A percentile compares a stretch with the other conserved stretches of the same genome.
Conservation (phyloP, 257 asterid genomes). For the Paulownia fortunei region DNA sequence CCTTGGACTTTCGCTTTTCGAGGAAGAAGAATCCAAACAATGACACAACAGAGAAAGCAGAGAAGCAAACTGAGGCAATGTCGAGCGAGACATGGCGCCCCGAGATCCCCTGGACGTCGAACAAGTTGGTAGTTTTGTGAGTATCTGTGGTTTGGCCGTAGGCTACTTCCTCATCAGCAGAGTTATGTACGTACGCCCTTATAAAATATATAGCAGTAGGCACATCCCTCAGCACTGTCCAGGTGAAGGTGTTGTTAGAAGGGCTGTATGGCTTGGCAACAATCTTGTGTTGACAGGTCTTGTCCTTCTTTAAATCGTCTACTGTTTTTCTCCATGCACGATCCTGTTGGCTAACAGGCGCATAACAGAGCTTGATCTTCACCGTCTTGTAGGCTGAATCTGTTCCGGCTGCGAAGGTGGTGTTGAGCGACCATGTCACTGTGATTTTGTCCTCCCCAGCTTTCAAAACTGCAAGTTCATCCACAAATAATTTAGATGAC, state of each 20-base stretch:
- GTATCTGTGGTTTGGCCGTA: constrained; percentile 69
- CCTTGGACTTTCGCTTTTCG: constrained; percentile 60
- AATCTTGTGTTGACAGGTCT: constrained; percentile 65
- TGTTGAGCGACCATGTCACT: constrained; percentile 56
- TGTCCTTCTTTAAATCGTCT: constrained; percentile 61
- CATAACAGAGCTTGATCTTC: constrained; percentile 62
- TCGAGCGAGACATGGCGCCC: constrained; percentile 69
- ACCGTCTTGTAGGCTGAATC: constrained; percentile 55
- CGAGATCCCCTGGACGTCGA: constrained; percentile 46
- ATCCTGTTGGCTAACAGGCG: constrained; percentile 77
- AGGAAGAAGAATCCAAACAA: constrained; percentile 63
- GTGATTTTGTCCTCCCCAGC: constrained; percentile 55
- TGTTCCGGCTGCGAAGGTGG: constrained; percentile 33
- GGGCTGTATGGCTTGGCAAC: constrained; percentile 46
- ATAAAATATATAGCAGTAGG: constrained; percentile 73
- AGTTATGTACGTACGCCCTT: constrained; percentile 55
- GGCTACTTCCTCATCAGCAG: constrained; percentile 45
- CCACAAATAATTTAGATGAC: not conserved
- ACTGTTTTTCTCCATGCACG: constrained; percentile 75
- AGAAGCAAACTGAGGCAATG: constrained; percentile 64
- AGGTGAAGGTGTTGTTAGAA: constrained; percentile 45
- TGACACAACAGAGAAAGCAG: constrained; percentile 63
- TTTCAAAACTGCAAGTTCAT: constrained; percentile 43
- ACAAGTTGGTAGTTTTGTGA: constrained; percentile 50
- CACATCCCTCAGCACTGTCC: constrained; percentile 49